A percentile compares a stretch with the other conserved stretches of the same genome.
phyloP scores from a whole-genome alignment of 139 green algal species.

The Micromonas pusilla region DNA sequence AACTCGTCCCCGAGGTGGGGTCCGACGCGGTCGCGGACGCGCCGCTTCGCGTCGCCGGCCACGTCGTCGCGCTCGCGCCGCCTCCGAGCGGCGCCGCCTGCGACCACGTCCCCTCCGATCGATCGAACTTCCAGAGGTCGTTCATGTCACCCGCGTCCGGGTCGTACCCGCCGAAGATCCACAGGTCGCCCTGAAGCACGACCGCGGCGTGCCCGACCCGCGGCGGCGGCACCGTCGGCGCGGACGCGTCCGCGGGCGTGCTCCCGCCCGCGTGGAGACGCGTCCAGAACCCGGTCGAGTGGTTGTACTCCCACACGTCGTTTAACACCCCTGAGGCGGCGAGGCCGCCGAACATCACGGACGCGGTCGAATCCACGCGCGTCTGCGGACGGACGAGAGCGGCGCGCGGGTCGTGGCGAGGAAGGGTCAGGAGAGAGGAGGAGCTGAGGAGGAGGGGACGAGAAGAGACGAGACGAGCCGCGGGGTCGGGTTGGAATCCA shows the following conservation, averaged over 20 bases:
- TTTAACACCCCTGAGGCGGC: neutral
- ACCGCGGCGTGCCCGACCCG: neutral
- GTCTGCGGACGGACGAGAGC: too few species aligned
- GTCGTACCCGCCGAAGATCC: conserved; percentile 9
- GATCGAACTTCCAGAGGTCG: conserved; percentile 6
- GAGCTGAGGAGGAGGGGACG: too few species aligned
- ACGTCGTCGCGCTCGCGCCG: neutral
- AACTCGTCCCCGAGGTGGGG: neutral
- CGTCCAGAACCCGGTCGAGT: neutral
- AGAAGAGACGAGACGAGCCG: too few species aligned
- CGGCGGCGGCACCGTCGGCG: neutral
- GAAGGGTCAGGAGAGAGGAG: too few species aligned
- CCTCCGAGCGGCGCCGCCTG: neutral
- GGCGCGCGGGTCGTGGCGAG: too few species aligned
- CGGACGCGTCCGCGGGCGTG: neutral
- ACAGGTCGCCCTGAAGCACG: neutral
- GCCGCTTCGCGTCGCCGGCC: neutral
- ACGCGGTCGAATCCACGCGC: neutral
- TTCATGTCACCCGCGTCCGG: neutral
- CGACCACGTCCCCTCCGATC: neutral
- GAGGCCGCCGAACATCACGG: neutral
- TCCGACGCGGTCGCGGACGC: neutral
- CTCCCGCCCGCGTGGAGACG: neutral
- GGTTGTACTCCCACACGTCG: conserved; percentile 9
- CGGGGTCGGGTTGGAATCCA: neutral